phyloP scores from a whole-genome alignment of 2,329 filamentous ascomycete genomes.

The Ceratocystiopsis brevicomis region DNA sequence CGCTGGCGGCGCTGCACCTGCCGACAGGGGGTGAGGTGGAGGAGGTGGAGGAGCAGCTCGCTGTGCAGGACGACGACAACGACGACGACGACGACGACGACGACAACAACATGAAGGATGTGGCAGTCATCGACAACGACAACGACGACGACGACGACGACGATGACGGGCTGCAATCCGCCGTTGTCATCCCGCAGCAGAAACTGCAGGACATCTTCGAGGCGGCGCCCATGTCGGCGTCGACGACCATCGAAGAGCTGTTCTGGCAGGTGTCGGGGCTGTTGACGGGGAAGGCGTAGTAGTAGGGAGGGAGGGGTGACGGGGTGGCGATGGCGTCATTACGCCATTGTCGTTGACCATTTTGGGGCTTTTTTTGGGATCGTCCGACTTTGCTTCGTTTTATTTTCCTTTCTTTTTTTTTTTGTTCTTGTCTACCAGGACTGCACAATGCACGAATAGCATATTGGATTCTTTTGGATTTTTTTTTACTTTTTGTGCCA shows the following conservation, averaged over 20 bases:
- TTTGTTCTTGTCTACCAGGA: background rate
- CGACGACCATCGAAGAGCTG: slow-evolving; percentile 54
- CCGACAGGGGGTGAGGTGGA: slow-evolving; percentile 21
- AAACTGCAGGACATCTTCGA: slow-evolving; percentile 54
- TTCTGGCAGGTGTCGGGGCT: slow-evolving; percentile 53
- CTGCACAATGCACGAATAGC: background rate
- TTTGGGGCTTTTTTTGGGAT: background rate
- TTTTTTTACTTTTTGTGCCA: slow-evolving; percentile 11
- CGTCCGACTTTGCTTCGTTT: background rate
- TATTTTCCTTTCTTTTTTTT: background rate
- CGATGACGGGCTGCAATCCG: slow-evolving; percentile 24
- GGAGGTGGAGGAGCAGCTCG: slow-evolving; percentile 19
- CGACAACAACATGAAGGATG: slow-evolving; percentile 22
- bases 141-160: slow-evolving; percentile 15
- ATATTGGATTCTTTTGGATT: background rate
- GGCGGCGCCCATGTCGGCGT: slow-evolving; percentile 45
- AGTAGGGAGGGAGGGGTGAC: background rate
- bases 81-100: slow-evolving; percentile 14
- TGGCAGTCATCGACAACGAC: slow-evolving; percentile 19
- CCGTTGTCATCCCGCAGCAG: slow-evolving; percentile 47
- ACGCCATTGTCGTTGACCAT: slow-evolving; percentile 2
- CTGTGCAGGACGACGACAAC: slow-evolving; percentile 10
- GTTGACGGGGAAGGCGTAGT: slow-evolving; percentile 23
- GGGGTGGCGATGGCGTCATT: background rate
- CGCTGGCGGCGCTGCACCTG: slow-evolving; percentile 34